Evolutionary conservation across 306 rosid genomes (phyloP), one percentile per base, ranked within the genome.

Genomic region (Malus asiatica): DNA sequence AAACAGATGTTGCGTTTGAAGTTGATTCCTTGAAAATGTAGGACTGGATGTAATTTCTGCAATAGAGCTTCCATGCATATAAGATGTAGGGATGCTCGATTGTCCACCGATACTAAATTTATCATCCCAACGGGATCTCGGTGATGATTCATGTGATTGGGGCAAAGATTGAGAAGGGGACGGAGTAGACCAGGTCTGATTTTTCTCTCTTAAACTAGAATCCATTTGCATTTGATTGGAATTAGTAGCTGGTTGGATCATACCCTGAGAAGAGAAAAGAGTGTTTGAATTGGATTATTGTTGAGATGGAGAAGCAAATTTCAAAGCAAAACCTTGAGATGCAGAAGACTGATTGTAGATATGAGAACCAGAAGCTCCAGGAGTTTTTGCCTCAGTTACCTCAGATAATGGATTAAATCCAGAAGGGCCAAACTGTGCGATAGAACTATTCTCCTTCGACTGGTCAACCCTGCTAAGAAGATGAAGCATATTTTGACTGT

Each of bases 391-490:
- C 67, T 81, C 77, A 38, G 84, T 32, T 71, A 79, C 73, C 81
- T 68, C 75, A 42, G 82, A 69, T 33, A 76, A 71, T 13, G 86
- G 77, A 72, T 65, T 74, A 73, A 78, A 79, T n/a, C 77, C 76
- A 61, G 68, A 40, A 61, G 83, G 13, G 69, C 76, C 80, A 86
- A 81, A 81, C 52, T 60, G 78, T 42, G 80, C 62, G 13, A 59
- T 48, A 62, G 73, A 46, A 40, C 73, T 42, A 64, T 79, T 82
- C 25, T 82, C 90, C 73, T 73, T 79, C 67, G 75, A 77, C 65
- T 72, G 86, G 30, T 82, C 81, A 52, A 77, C 85, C 82, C 82
- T 87, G 67, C 76, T 85, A 71, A 87, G 86, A 87, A 76, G 83
- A 74, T 76, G 81, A 75, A 81, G 77, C 77, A 84, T 73, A 77